Base-by-base conservation (phyloP, 495 filamentous ascomycete genomes). In the Aspergillus diversus region DNA sequence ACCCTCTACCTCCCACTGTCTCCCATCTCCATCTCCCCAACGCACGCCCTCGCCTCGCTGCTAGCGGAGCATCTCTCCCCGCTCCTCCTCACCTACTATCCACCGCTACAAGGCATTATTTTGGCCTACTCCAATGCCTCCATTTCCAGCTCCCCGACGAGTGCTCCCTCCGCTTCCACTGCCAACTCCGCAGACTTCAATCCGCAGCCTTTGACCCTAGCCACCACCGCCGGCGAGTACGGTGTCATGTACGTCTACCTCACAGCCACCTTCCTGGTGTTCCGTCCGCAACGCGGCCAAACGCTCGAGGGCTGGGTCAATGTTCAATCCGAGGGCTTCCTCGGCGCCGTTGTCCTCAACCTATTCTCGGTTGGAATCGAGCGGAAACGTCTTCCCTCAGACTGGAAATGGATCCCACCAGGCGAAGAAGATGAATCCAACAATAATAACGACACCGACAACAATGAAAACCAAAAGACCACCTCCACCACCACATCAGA, bases 1-100 rank as follows among this genome's bases (percentile, higher is more conserved):
- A 89, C 89, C 0, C 69, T 92, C 58, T 92, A 92, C 71, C 81
- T 92, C 51, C 85, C 90, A 13, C 75, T 92, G 33, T 81, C 90
- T 31, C 90, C 90, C 16, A 85, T 90, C 63, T 84, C 85, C 5
- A 85, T 90, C 63, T 85, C 85, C 11, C 81, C 89, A 33, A 75
- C 76, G 7, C 79, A 83, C 68, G 87, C 89, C n/a, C 73, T 88
- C 54, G 81, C 86, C 65, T 87, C 86, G 39, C 73, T 91, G 32
- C 84, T 88, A 64, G 87, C 88, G 43, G 89, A 92, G 68, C 88
- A 92, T 70, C 82, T 93, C 47, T 90, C 90, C 16, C 90, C 91
- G 13, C 80, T 92, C 16, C 80, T 94, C 33, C 83, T 94, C 42
- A 87, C 83, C 33, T 94, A 91, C 76, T 92, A 87, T 65, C 83